phyloP scores from a whole-genome alignment of 1,139 yeast genomes.

The Candida glucosophila region DNA sequence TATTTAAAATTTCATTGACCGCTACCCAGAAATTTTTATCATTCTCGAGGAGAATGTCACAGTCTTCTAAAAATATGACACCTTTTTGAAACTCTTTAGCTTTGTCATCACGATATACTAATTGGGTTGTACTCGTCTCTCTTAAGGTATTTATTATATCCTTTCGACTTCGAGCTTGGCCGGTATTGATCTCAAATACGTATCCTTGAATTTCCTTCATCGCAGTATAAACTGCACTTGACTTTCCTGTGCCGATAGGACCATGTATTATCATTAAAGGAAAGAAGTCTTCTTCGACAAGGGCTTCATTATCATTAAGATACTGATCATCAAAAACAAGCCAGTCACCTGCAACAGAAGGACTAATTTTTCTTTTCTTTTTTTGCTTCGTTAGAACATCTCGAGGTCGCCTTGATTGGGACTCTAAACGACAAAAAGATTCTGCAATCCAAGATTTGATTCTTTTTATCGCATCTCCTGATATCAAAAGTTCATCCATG shows the following conservation, averaged over 20 bases:
- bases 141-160: slow-evolving; percentile 58
- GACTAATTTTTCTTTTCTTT: slow-evolving; percentile 21
- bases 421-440: slow-evolving; percentile 36
- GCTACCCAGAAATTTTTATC: slow-evolving; percentile 79
- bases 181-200: slow-evolving; percentile 75
- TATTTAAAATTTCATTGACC: slow-evolving; percentile 52
- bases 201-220: slow-evolving; percentile 59
- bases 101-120: slow-evolving; percentile 47
- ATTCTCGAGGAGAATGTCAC: slow-evolving; percentile 71
- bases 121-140: slow-evolving; percentile 79
- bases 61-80: slow-evolving; percentile 75
- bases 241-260: slow-evolving; percentile 69
- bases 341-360: slow-evolving; percentile 12
- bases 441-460: slow-evolving; percentile 41
- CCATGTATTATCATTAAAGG: slow-evolving; percentile 69
- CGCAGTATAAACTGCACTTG: slow-evolving; percentile 64
- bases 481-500: slow-evolving; percentile 29
- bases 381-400: slow-evolving; percentile 16
- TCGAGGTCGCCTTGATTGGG: slow-evolving; percentile 23
- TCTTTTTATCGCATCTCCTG: slow-evolving; percentile 8
- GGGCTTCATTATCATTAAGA: slow-evolving; percentile 9
- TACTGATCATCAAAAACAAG: slow-evolving; percentile 20
- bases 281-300: slow-evolving; percentile 34
- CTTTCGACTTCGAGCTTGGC: slow-evolving; percentile 63
- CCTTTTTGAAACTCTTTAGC: slow-evolving; percentile 47